Conservation (phyloP, 2,329 filamentous ascomycete species). For the Alternaria conjuncta region DNA sequence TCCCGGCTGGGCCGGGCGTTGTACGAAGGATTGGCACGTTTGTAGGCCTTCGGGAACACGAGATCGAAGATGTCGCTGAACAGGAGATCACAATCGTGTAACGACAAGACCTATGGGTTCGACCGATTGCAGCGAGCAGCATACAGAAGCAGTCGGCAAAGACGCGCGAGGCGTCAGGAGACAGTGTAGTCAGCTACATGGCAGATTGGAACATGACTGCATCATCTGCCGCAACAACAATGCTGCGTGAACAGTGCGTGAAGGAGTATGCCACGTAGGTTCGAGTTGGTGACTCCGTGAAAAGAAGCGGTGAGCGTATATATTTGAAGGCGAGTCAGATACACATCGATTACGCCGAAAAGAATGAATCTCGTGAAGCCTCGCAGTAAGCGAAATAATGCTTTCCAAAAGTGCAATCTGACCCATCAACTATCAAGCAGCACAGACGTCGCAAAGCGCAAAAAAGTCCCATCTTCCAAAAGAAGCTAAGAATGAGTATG, state of each 20-base stretch:
- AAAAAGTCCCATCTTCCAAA: not conserved
- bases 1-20: not conserved
- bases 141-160: not conserved
- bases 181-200: not conserved
- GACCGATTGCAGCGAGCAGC: no score
- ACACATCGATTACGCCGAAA: not conserved
- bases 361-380: no score
- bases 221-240: not conserved
- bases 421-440: no score
- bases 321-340: not conserved
- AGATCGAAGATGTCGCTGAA: not conserved
- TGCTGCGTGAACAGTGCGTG: not conserved
- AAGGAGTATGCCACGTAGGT: not conserved
- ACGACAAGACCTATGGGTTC: fast-evolving
- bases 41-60: fast-evolving
- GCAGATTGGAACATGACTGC: no score
- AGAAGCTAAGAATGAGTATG: not conserved
- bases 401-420: fast-evolving
- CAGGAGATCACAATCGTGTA: not conserved
- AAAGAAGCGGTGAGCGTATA: not conserved
- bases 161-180: fast-evolving
- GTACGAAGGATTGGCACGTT: not conserved
- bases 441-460: not conserved
- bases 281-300: fast-evolving
- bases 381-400: not conserved